A percentile compares a stretch with the other conserved stretches of the same genome.
Evolutionary conservation across 1,284 basidiomycete genomes (phyloP).

Genomic region (Sporisorium sorghi): DNA sequence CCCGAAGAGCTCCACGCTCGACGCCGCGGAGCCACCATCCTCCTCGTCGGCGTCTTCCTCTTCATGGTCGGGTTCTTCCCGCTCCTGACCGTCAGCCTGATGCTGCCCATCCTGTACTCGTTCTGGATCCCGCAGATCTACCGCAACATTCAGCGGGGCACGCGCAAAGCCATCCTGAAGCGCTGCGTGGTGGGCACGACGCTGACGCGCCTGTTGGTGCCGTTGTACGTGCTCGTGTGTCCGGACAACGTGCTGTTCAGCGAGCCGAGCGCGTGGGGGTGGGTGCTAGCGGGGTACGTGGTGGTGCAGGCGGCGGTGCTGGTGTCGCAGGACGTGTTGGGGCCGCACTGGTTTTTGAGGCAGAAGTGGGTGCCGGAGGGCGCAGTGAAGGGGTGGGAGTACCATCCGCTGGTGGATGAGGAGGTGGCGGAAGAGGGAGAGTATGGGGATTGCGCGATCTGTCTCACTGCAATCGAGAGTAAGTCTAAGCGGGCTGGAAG

Average conservation of each 20-base stretch:
- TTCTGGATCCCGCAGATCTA: slow-evolving; percentile 86
- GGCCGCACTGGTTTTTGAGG: slow-evolving; percentile 85
- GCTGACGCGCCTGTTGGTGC: slow-evolving; percentile 77
- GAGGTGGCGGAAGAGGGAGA: slow-evolving; percentile 8
- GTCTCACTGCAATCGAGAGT: slow-evolving; percentile 30
- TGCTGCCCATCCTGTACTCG: slow-evolving; percentile 79
- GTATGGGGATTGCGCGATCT: slow-evolving; percentile 44
- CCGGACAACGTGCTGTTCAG: slow-evolving; percentile 86
- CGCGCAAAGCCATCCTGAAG: slow-evolving; percentile 77
- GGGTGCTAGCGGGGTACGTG: slow-evolving; percentile 76
- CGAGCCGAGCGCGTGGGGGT: slow-evolving; percentile 79
- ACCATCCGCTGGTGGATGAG: slow-evolving; percentile 26
- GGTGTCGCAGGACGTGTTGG: slow-evolving; percentile 80
- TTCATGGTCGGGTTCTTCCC: slow-evolving; percentile 39
- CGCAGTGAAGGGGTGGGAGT: slow-evolving; percentile 33
- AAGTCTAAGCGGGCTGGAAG: background rate
- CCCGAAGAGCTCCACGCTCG: slow-evolving; percentile 21
- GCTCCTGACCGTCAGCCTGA: slow-evolving; percentile 67
- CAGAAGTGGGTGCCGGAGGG: slow-evolving; percentile 21
- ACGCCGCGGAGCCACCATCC: slow-evolving; percentile 17
- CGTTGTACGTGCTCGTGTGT: slow-evolving; percentile 82
- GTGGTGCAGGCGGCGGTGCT: slow-evolving; percentile 77
- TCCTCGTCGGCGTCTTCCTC: slow-evolving; percentile 23
- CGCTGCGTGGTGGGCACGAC: slow-evolving; percentile 84
- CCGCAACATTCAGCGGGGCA: slow-evolving; percentile 78